These are phyloP conservation scores for Aspergillus spinulosporus DNA, from an alignment of 2,329 filamentous ascomycete species.

Conservation along the genomic window DNA sequence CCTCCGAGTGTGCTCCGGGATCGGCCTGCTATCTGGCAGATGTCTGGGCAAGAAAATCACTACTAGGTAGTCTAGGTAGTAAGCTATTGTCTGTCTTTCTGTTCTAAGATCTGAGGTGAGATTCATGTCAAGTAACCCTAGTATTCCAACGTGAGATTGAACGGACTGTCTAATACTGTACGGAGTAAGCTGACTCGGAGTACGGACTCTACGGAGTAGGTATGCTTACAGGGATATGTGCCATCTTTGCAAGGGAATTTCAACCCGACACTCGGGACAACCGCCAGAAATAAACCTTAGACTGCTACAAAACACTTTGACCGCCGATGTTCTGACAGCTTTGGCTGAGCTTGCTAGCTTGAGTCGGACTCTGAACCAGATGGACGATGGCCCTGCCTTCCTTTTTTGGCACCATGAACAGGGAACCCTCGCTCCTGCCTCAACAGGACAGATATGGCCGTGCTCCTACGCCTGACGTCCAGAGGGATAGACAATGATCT, in stretches of 20 bases:
- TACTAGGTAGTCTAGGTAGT: background rate
- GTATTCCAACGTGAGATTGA: background rate
- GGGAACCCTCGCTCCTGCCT: background rate
- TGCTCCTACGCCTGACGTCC: background rate
- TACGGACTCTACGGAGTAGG: background rate
- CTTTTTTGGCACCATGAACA: background rate
- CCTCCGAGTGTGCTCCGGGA: slow-evolving; percentile 1
- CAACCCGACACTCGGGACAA: background rate
- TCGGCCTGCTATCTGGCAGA: background rate
- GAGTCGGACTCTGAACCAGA: background rate
- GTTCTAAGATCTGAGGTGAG: background rate
- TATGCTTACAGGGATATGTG: background rate
- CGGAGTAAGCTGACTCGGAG: background rate
- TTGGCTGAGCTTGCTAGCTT: background rate
- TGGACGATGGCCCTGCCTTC: slow-evolving; percentile 2
- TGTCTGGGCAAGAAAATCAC: background rate
- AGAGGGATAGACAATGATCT: background rate
- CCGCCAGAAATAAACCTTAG: no score
- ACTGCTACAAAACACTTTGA: background rate
- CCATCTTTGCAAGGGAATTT: background rate
- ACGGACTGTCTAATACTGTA: background rate
- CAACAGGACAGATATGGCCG: background rate
- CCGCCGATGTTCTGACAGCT: background rate
- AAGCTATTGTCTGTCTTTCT: background rate
- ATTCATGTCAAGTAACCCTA: background rate